Evolutionary conservation across 371 early-diverging fungal species (phyloP), one percentile per base, ranked within the genome.

Genomic region (Mortierella sp.): DNA sequence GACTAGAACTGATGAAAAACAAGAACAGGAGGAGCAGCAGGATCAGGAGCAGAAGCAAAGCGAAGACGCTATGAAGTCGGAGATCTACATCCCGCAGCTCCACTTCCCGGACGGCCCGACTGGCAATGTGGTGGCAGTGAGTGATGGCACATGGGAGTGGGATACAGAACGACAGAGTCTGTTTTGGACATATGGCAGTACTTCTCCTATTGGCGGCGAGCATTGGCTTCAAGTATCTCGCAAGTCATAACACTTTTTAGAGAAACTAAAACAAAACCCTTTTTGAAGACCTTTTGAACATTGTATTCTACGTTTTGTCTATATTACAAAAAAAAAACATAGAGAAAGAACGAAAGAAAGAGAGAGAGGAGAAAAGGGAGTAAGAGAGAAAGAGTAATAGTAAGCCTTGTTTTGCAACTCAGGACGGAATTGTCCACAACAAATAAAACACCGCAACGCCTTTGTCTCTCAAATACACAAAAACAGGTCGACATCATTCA

Each of bases 71-170:
- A 7, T 16, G 11, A 65, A 9, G 8, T 65, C 85, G 4, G 82
- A 85, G 75, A 71, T 85, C 3, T 85, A 81, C 72, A 54, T 85
- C 44, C 85, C 85, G 0, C 44, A 50, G 14, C 44, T 65, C 34
- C 85, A 85, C 52, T 85, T 85, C 34, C 55, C 34, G n/a, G 82
- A 5, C 2, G 65, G 82, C 2, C 77, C 79, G 3, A 52, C 60
- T 31, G 31, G 71, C 1, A 74, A 72, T 47, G 19, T 5, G 0
- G 77, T 85, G 5, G 57, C 26, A 31, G 77, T 79, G 65, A 85
- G 82, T 63, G 85, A 85, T 68, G 85, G 85, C 0, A 24, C 50
- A 2, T 81, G 85, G 85, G 70, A 44, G 16, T 81, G 81, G 85
- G 63, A 81, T n/a, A 7, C 4, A 1, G 82, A 76, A 14, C 54